Percentiles rank a stretch among this genome's conserved stretches.
Evolutionary conservation across 2,329 filamentous ascomycete genomes (phyloP).

Genomic region (Ceratocystis cubensis): DNA sequence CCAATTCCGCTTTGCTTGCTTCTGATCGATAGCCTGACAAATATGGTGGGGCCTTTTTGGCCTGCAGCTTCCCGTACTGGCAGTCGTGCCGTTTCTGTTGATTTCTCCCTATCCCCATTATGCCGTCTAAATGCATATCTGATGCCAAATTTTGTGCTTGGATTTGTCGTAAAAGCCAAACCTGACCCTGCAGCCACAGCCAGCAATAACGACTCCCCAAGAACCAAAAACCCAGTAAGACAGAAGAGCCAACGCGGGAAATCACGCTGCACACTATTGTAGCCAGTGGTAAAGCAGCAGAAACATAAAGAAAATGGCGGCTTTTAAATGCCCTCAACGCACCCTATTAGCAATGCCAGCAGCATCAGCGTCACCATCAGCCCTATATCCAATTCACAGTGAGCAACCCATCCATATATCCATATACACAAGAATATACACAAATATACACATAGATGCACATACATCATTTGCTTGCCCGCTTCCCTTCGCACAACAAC

Average conservation of each 20-base stretch:
- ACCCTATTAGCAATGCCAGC: neutral
- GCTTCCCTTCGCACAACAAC: neutral
- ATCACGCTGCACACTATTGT: neutral
- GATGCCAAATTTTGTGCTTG: neutral
- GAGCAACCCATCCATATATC: constrained; percentile 5
- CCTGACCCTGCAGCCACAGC: neutral
- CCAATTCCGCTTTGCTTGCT: neutral
- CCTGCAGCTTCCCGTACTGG: neutral
- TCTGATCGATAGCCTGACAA: neutral
- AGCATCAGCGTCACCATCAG: constrained; percentile 10
- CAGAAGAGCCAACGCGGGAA: neutral
- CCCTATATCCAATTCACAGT: constrained; percentile 7
- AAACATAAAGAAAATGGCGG: neutral
- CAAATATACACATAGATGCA: neutral
- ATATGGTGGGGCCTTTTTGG: neutral
- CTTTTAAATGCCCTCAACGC: neutral
- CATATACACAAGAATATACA: neutral
- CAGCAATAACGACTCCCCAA: no score
- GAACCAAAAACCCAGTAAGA: neutral
- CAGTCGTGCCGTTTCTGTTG: neutral
- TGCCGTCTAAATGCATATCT: constrained; percentile 8
- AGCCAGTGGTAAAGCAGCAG: neutral
- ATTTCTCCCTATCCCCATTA: neutral
- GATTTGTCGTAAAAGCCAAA: neutral
- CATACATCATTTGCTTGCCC: neutral